Evolutionary conservation across 345 rosid genomes (phyloP).

Genomic region (Salix caprea): DNA sequence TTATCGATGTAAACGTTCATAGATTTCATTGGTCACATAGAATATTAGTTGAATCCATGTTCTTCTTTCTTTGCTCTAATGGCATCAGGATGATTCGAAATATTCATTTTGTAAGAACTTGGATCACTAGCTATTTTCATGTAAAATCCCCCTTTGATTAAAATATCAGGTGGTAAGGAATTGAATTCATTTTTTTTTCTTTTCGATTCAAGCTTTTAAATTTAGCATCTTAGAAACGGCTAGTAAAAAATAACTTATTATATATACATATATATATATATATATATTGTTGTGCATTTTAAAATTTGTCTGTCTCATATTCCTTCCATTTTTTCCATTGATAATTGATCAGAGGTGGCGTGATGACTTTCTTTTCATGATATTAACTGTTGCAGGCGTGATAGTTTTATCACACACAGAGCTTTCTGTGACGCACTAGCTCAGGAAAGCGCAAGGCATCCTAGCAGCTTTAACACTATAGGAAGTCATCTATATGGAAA

Average conservation of each 20-base stretch:
- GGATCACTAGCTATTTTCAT: background rate
- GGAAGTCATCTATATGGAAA: conserved; percentile 22
- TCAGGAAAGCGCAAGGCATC: conserved; percentile 26
- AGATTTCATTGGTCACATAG: background rate
- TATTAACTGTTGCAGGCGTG: conserved; percentile 16
- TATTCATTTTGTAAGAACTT: background rate
- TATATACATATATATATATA: background rate
- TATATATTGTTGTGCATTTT: background rate
- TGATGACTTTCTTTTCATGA: background rate
- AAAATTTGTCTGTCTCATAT: too few relatives aligned
- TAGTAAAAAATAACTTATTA: background rate
- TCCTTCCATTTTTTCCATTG: background rate
- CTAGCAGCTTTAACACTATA: conserved; percentile 8
- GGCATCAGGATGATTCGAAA: background rate
- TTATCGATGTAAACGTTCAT: background rate
- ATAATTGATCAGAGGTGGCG: background rate
- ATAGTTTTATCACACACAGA: conserved; percentile 24
- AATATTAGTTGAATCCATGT: background rate
- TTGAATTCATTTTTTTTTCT: background rate
- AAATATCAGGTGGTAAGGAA: background rate
- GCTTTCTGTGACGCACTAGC: conserved; percentile 29
- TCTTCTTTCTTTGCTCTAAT: background rate
- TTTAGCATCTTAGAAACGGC: background rate
- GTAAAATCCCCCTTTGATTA: background rate
- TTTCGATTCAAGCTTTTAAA: background rate